A percentile compares a stretch with the other conserved stretches of the same genome.
Conservation (phyloP, 163 green algal species). For the Scenedesmus sp. region DNA sequence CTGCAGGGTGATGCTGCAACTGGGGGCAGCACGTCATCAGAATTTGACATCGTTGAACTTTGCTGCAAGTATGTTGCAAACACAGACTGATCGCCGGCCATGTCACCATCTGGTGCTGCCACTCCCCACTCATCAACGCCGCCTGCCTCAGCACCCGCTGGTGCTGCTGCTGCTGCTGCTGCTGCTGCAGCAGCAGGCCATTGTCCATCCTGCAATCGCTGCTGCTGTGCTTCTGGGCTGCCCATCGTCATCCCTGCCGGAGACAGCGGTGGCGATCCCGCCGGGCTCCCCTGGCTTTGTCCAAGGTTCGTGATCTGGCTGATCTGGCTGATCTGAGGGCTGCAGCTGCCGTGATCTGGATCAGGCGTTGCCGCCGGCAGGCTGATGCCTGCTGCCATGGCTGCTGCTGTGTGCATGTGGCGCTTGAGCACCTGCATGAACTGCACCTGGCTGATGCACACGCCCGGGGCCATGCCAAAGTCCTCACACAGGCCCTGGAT, state of each 20-base stretch:
- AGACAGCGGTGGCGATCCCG: background rate
- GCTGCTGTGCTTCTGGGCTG: background rate
- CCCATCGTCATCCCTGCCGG: background rate
- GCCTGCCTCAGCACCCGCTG: no score
- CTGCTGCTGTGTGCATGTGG: slow-evolving; percentile 20
- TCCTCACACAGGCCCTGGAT: slow-evolving; percentile 29
- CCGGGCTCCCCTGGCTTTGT: background rate
- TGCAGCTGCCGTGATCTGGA: background rate
- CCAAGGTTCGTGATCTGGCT: background rate
- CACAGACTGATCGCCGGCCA: background rate
- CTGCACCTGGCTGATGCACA: background rate
- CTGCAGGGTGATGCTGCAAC: background rate
- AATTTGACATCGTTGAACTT: background rate
- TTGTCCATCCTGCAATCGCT: background rate
- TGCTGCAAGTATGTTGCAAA: background rate
- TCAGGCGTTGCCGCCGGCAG: background rate
- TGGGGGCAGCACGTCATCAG: background rate
- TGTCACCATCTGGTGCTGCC: background rate
- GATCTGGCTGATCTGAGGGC: background rate
- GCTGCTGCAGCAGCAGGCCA: no score
- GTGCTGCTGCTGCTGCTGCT: no score
- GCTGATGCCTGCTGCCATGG: background rate
- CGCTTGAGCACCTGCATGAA: slow-evolving; percentile 39
- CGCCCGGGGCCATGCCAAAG: slow-evolving; percentile 24
- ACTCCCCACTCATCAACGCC: no score